Evolutionary conservation across 176 grass and related monocot species (phyloP).

Genomic region (Thalia dealbata): DNA sequence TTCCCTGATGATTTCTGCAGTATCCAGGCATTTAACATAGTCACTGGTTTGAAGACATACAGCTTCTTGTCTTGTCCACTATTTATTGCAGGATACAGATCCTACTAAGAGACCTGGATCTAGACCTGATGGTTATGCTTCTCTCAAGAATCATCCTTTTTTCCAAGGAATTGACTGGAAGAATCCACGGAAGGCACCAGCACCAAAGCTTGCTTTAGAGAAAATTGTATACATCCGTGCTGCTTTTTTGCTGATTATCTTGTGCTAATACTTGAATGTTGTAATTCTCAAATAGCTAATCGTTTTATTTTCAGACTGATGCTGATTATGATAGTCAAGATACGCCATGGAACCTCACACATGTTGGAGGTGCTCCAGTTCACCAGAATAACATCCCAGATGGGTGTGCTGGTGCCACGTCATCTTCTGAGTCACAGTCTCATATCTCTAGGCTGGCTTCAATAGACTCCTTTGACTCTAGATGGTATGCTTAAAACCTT

Average conservation of each 20-base stretch:
- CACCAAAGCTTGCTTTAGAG: slow-evolving; percentile 50
- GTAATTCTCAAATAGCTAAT: not conserved
- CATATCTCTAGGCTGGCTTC: slow-evolving; percentile 77
- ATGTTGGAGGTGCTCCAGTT: slow-evolving; percentile 33
- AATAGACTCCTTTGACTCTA: slow-evolving; percentile 96
- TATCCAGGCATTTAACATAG: not conserved
- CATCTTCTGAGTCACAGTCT: slow-evolving; percentile 73
- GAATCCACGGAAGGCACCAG: slow-evolving; percentile 38
- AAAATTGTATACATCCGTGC: slow-evolving; percentile 39
- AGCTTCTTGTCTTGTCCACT: slow-evolving; percentile 1
- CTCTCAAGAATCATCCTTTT: slow-evolving; percentile 85
- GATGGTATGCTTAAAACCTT: slow-evolving; percentile 48
- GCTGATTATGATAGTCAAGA: slow-evolving; percentile 70
- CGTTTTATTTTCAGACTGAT: slow-evolving; percentile 31
- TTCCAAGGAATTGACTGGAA: slow-evolving; percentile 93
- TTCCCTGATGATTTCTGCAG: not conserved
- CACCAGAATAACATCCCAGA: slow-evolving; percentile 40
- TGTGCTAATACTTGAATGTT: not conserved
- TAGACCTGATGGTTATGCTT: slow-evolving; percentile 58
- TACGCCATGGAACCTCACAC: slow-evolving; percentile 60
- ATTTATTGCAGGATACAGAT: slow-evolving; percentile 67
- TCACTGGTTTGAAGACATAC: not conserved
- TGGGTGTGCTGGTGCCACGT: slow-evolving; percentile 36
- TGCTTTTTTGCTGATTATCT: slow-evolving; percentile 17
- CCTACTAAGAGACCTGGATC: slow-evolving; percentile 69